Evolutionary conservation across 495 filamentous ascomycete species (phyloP).

Genomic region (Neurospora tetraspora): DNA sequence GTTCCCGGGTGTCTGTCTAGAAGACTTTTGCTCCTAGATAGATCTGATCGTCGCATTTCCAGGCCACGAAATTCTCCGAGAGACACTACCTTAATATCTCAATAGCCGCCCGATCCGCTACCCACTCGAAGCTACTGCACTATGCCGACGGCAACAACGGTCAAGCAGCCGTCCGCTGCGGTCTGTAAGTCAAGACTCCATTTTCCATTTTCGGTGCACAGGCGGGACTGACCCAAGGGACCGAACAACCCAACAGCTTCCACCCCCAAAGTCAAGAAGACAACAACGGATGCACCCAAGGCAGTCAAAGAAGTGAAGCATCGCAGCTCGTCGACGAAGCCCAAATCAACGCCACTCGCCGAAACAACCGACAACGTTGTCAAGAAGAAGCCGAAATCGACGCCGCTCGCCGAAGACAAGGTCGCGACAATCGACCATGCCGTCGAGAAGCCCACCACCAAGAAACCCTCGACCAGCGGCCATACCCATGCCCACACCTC

Average conservation of each 20-base stretch:
- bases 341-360: neutral
- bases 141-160: neutral
- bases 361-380: slow-evolving; percentile 1
- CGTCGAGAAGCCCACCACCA: neutral
- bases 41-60: neutral
- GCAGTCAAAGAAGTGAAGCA: neutral
- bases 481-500: neutral
- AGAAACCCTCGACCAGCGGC: neutral
- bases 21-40: neutral
- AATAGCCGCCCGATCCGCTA: neutral
- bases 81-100: neutral
- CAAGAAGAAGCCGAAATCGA: neutral
- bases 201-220: neutral
- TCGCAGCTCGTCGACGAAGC: neutral
- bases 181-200: neutral
- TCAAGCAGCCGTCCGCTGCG: neutral
- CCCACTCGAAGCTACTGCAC: neutral
- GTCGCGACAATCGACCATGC: neutral
- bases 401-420: neutral
- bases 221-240: neutral
- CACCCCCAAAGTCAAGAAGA: neutral
- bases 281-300: neutral
- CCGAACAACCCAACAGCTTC: neutral
- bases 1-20: neutral
- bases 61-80: neutral